These are phyloP conservation scores for Aciculoconidium aculeatum DNA, from an alignment of 805 yeast genomes.

Conservation along the genomic window DNA sequence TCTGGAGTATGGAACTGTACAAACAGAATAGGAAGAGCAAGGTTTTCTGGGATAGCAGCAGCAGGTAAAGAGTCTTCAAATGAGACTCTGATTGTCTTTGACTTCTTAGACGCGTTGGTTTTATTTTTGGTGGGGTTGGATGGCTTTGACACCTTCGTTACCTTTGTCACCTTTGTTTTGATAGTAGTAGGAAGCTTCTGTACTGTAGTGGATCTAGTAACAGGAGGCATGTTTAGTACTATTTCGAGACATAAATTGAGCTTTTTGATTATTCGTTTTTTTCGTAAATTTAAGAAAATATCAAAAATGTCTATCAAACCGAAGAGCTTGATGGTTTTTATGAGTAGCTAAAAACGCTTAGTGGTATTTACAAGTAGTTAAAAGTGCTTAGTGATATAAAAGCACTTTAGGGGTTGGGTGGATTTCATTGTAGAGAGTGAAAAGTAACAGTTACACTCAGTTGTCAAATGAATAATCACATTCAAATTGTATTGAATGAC, in stretches of 20 bases:
- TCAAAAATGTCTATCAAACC: too few relatives aligned
- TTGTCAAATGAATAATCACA: too few relatives aligned
- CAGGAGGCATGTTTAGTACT: too few relatives aligned
- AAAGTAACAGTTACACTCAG: too few relatives aligned
- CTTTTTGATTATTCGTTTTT: background rate
- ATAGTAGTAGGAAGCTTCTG: background rate
- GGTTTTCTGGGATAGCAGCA: constrained; percentile 6
- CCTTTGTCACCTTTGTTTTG: constrained; percentile 1
- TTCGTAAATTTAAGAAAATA: background rate
- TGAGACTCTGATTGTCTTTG: constrained; percentile 2
- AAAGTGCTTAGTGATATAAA: too few relatives aligned
- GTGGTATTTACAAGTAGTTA: too few relatives aligned
- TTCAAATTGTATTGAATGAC: too few relatives aligned
- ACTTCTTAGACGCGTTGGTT: constrained; percentile 3
- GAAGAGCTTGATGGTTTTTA: too few relatives aligned
- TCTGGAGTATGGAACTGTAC: constrained; percentile 25
- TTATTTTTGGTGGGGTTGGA: constrained; percentile 1
- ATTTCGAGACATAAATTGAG: too few relatives aligned
- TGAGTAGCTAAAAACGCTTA: too few relatives aligned
- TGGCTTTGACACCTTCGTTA: constrained; percentile 2
- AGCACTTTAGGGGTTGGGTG: too few relatives aligned
- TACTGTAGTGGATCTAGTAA: background rate
- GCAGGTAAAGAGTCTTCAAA: constrained; percentile 9
- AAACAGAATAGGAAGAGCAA: constrained; percentile 20
- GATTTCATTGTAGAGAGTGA: too few relatives aligned